Base-by-base conservation (phyloP, 2,329 filamentous ascomycete genomes). In the Colletotrichum phormii region DNA sequence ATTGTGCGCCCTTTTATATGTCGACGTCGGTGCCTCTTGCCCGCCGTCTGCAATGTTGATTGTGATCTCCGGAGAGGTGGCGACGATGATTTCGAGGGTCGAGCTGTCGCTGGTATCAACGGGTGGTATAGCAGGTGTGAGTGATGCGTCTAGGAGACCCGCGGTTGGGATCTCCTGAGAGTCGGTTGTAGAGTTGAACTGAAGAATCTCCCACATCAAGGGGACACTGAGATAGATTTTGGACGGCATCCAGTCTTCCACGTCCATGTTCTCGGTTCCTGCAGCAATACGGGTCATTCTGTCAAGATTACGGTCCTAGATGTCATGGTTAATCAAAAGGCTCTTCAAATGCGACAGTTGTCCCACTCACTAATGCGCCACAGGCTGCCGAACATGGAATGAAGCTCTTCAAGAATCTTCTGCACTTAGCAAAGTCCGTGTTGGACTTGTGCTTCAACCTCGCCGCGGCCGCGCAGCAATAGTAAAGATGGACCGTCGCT, bases 401-500 rank as follows among this genome's bases (percentile, higher is more conserved):
- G 68, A 88, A 88, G 31, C 80, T 81, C 74, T 87, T 86, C 29
- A 88, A 71, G 73, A 88, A 88, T 60, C 81, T 81, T 63, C 84
- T 81, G 72, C 86, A 88, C 71, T 88, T 88, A 1, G 84, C 83
- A 79, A 88, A 86, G 71, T 88, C 86, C 1, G 84, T 83, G 35
- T 86, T 87, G 0, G 86, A 88, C 76, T 88, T 88, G 76, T 86
- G 84, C 72, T 87, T 88, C 12, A 88, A 75, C 62, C 84, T 80
- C 0, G 84, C 76, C 7, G 87, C 85, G 0, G 85, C 85, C 0
- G 87, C 86, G 53, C 86, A 87, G 75, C 86, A 88, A 72, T 87
- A 88, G 74, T 88, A 89, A 0, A 89, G 80, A 65, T 88, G 87
- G 2, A 89, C 86, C 0, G 86, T 89, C 0, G 86, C 87, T 0